These are phyloP conservation scores for Tricholoma bakamatsutake DNA, from an alignment of 768 basidiomycete genomes.

Conservation along the genomic window DNA sequence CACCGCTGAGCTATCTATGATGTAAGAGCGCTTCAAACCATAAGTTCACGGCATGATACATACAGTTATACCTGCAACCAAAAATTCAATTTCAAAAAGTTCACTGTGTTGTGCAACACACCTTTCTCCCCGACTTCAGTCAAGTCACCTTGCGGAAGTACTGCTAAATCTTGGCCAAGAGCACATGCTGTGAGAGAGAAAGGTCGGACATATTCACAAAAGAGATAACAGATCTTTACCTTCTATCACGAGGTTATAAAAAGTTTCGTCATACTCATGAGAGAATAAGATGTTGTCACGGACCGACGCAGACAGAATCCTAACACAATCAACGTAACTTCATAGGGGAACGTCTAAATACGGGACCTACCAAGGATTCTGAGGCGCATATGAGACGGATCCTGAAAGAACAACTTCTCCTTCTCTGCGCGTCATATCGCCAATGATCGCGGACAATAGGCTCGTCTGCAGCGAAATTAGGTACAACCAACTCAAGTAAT, in stretches of 20 bases:
- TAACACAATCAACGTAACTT: slow-evolving; percentile 16
- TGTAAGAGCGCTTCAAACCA: background rate
- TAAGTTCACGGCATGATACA: slow-evolving; percentile 11
- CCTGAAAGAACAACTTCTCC: slow-evolving; percentile 70
- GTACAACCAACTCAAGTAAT: background rate
- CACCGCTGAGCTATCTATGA: slow-evolving; percentile 59
- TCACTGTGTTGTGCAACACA: slow-evolving; percentile 15
- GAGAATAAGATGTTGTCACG: slow-evolving; percentile 92
- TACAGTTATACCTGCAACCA: slow-evolving; percentile 49
- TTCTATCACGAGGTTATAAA: slow-evolving; percentile 79
- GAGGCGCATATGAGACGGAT: slow-evolving; percentile 75
- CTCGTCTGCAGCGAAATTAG: slow-evolving; percentile 44
- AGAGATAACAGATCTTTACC: slow-evolving; percentile 32
- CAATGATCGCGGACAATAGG: slow-evolving; percentile 73
- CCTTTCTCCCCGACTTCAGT: slow-evolving; percentile 88
- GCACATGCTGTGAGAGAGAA: slow-evolving; percentile 61
- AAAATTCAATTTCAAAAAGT: background rate
- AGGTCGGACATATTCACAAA: background rate
- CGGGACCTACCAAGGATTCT: slow-evolving; percentile 69
- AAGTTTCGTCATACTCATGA: slow-evolving; percentile 79
- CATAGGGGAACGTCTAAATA: too few species aligned
- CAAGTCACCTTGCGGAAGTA: slow-evolving; percentile 77
- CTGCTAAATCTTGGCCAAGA: slow-evolving; percentile 68
- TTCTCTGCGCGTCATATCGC: slow-evolving; percentile 76
- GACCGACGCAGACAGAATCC: slow-evolving; percentile 82